These are phyloP conservation scores for Phialemonium atrogriseum DNA, from an alignment of 2,329 filamentous ascomycete genomes.

Conservation along the genomic window DNA sequence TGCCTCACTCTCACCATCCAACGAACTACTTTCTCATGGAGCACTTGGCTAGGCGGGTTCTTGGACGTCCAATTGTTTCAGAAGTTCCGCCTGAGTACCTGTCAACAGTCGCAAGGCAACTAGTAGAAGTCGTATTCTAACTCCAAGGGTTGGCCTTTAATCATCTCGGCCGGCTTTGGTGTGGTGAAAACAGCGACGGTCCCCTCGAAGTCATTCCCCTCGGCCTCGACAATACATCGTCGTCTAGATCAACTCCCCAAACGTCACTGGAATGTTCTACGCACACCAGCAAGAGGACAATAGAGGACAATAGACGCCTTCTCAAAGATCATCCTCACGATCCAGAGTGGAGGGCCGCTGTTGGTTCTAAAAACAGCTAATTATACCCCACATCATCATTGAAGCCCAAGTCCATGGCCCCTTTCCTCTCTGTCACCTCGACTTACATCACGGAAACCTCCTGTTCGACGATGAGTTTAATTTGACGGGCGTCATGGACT, in stretches of 20 bases:
- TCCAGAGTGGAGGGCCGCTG: slow-evolving; percentile 18
- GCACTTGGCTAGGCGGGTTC: slow-evolving; percentile 10
- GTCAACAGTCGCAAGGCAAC: no score
- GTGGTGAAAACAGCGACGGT: no score
- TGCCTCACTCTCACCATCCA: slow-evolving; percentile 8
- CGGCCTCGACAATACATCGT: no score
- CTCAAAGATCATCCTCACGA: slow-evolving; percentile 13
- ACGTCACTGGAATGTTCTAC: slow-evolving; percentile 22
- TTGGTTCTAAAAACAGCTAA: slow-evolving; percentile 21
- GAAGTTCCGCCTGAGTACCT: no score
- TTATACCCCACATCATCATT: slow-evolving; percentile 19
- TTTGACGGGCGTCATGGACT: slow-evolving; percentile 21
- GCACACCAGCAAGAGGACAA: slow-evolving; percentile 12
- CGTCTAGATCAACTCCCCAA: no score
- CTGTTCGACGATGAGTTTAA: slow-evolving; percentile 28
- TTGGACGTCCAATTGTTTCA: slow-evolving; percentile 9
- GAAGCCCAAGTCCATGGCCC: slow-evolving; percentile 15
- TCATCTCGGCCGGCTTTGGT: no score
- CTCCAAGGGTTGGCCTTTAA: no score
- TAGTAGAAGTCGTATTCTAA: no score
- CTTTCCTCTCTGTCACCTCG: slow-evolving; percentile 9
- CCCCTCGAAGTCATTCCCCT: no score
- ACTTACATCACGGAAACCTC: slow-evolving; percentile 23
- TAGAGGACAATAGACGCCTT: slow-evolving; percentile 16
- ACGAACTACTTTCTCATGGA: slow-evolving; percentile 17